Base-by-base conservation (phyloP, 1,284 basidiomycete species). In the Leccinum pachyderme region DNA sequence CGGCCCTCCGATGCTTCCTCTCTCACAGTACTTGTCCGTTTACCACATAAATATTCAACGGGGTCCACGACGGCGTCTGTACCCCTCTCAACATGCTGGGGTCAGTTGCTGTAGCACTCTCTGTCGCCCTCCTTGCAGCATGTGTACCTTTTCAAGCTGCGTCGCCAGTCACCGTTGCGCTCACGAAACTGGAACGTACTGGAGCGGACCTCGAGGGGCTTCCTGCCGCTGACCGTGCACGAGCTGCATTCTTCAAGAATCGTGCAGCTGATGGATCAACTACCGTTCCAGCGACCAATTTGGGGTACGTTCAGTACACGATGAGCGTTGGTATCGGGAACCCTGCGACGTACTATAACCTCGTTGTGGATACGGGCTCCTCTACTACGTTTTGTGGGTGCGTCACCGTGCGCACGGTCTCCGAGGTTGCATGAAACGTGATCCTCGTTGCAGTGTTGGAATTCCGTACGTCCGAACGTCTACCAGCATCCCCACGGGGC, bases 331-430 rank as follows among this genome's bases (percentile, higher is more conserved):
- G 63, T 9, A 59, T 72, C n/a, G 68, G 67, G 29, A 50, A n/a
- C 11, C 66, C 67, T 25, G 52, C 57, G 3, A 63, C 59, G 8
- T 54, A 60, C 47, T 67, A 68, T 44, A 59, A 58, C 28, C 53
- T 71, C 7, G 9, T 65, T 13, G 46, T 72, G 2, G 71, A 71
- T 46, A 72, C 72, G 2, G 71, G 70, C 1, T 73, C 69, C 13
- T 66, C 69, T 43, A 72, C 69, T 46, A 72, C 65, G 1, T 72
- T 63, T 35, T 63, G 66, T 32, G 72, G 69, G 70, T 68, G 41
- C 47, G 67, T 18, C 18, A 18, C 18, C 18, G 18, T 56, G 4
- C 27, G 7, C 22, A 12, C 54, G 2, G 12, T 24, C 49, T 25
- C 12, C 12, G 24, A 33, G n/a, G n/a, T 32, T 5, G 13, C 29